phyloP scores from a whole-genome alignment of 352 stramenopile species.

The Pythium utonaiense region DNA sequence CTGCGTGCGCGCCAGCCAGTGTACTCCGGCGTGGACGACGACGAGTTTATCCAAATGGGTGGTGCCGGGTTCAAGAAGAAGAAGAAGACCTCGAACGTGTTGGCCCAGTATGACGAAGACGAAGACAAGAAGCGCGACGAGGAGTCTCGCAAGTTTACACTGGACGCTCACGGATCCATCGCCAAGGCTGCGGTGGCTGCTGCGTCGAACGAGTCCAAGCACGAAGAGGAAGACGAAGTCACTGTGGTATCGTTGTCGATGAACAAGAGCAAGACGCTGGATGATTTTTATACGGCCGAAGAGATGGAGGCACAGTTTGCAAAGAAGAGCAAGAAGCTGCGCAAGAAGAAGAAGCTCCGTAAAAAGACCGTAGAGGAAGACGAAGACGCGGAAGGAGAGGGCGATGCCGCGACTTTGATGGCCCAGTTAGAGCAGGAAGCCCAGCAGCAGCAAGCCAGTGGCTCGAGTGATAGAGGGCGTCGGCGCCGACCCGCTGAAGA shows the following conservation, averaged over 20 bases:
- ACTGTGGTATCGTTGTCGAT: conserved; percentile 62
- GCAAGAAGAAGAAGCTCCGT: conserved; percentile 52
- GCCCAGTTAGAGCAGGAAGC: conserved; percentile 67
- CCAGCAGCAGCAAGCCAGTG: conserved; percentile 22
- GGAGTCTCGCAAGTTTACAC: conserved; percentile 47
- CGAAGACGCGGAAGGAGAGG: conserved; percentile 21
- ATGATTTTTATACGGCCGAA: conserved; percentile 84
- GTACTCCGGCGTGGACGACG: conserved; percentile 96
- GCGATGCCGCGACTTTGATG: conserved; percentile 35
- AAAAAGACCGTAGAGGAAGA: conserved; percentile 46
- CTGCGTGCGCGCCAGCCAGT: conserved; percentile 61
- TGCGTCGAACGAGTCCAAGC: conserved; percentile 1
- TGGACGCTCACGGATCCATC: conserved; percentile 40
- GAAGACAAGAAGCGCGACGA: conserved; percentile 42
- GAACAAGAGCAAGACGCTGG: conserved; percentile 38
- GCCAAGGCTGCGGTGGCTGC: neutral
- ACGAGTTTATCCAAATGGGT: conserved; percentile 93
- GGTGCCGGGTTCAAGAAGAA: conserved; percentile 27
- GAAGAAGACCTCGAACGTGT: conserved; percentile 37
- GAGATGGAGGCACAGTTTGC: conserved; percentile 84
- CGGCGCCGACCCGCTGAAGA: conserved; percentile 33
- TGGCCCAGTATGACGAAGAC: conserved; percentile 90
- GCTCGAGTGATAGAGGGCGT: conserved; percentile 48
- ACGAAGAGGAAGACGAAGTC: conserved; percentile 36
- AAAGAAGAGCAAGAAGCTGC: conserved; percentile 75